Percentiles rank a stretch among this genome's conserved stretches.
Conservation (phyloP, 2,329 filamentous ascomycete genomes). For the Claviceps sorghi region DNA sequence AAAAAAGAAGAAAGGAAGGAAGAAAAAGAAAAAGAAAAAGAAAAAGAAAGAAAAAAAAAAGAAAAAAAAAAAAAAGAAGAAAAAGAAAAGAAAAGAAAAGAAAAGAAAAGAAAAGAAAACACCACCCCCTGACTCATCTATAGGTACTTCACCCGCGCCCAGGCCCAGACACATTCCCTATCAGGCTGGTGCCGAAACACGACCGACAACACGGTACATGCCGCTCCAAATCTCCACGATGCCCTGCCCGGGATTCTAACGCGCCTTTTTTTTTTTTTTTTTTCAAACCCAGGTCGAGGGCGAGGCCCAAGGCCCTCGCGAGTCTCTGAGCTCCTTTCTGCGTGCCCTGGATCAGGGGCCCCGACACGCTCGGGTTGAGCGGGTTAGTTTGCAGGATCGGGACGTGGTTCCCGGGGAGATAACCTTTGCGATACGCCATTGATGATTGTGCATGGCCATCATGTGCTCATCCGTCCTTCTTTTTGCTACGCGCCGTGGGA, state of each 20-base stretch:
- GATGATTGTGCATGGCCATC: background rate
- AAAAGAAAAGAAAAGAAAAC: too few relatives aligned
- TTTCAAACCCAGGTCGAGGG: slow-evolving; percentile 55
- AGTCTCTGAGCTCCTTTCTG: slow-evolving; percentile 53
- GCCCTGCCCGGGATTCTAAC: too few relatives aligned
- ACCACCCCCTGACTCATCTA: too few relatives aligned
- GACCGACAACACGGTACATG: slow-evolving; percentile 34
- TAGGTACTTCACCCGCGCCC: slow-evolving; percentile 40
- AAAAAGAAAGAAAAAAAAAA: background rate
- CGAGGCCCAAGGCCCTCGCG: slow-evolving; percentile 65
- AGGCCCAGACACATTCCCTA: slow-evolving; percentile 33
- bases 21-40: background rate
- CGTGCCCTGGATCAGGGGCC: slow-evolving; percentile 66
- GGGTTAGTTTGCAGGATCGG: slow-evolving; percentile 55
- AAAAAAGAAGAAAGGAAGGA: background rate
- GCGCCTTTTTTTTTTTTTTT: too few relatives aligned
- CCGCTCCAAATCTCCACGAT: background rate
- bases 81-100: background rate
- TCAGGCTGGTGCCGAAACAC: slow-evolving; percentile 52
- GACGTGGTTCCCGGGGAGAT: slow-evolving; percentile 50
- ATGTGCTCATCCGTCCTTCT: background rate
- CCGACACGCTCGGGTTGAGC: slow-evolving; percentile 53
- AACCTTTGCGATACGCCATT: slow-evolving; percentile 31
- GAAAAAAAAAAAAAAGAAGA: slow-evolving; percentile 6
- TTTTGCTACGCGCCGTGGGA: background rate